Base-by-base conservation (phyloP, 768 basidiomycete genomes). In the Lyophyllum atratum region DNA sequence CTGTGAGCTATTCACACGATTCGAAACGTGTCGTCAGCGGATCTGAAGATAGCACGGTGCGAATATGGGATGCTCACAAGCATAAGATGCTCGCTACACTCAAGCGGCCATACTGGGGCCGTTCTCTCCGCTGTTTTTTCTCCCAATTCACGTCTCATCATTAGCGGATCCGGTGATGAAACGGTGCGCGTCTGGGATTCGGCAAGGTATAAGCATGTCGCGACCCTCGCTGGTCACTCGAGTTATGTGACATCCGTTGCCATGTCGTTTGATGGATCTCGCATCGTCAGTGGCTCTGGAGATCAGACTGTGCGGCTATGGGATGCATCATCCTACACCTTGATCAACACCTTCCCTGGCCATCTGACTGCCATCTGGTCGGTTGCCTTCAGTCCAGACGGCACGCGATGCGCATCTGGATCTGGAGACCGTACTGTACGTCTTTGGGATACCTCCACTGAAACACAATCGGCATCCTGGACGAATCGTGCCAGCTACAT, bases 1-100 rank as follows among this genome's bases (percentile, higher is more conserved):
- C 57, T 17, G 57, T 58, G 10, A 49, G 26, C 44, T 58, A 53
- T 34, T 58, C 57, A 15, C 57, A 47, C n/a, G 52, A 58, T 44
- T 48, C 52, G 22, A 48, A 15, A 1, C 28, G 51, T 15, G 39
- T 58, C 21, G 40, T 58, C 24, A 53, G 52, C 44, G 57, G 52
- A 34, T 53, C 57, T 15, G 57, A 54, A 43, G 57, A 58, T 43
- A 58, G 57, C 46, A 58, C 57, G 43, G 57, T 58, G 37, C 52
- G 52, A n/a, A 54, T 58, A 29, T 58, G 57, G 57, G 57, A 58
- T 49, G 52, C 46, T 1, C 39, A 24, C 19, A 54, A 34, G 22
- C 22, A 43, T 15, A 26, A 17, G 14, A 47, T 31, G n/a, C 34
- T 58, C 17, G 46, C 43, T 21, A 49, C 51, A 24, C 52, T 58